Evolutionary conservation across 2,329 filamentous ascomycete genomes (phyloP).

Genomic region (Pseudopithomyces chartarum): DNA sequence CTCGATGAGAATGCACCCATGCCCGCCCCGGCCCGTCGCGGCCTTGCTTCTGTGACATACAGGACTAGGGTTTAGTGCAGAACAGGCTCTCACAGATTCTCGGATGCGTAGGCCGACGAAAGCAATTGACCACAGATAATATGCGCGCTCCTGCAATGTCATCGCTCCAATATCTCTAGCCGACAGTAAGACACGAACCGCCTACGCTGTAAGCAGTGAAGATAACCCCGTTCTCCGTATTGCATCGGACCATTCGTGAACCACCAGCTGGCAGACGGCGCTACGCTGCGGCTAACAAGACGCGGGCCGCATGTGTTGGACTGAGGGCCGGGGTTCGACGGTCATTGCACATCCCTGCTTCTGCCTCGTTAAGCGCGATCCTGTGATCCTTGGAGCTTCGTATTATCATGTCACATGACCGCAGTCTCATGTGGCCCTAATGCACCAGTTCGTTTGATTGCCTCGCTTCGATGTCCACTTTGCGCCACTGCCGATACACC

Average conservation of each 20-base stretch:
- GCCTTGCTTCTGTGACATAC: conserved; percentile 33
- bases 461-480: conserved; percentile 19
- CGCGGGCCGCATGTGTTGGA: conserved; percentile 18
- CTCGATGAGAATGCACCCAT: conserved; percentile 33
- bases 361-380: conserved; percentile 3
- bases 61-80: conserved; percentile 30
- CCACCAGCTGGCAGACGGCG: conserved; percentile 4
- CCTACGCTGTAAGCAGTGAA: neutral
- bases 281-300: conserved; percentile 14
- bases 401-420: conserved; percentile 16
- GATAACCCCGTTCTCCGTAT: neutral
- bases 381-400: conserved; percentile 1
- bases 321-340: conserved; percentile 13
- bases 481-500: conserved; percentile 23
- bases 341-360: conserved; percentile 10
- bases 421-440: conserved; percentile 16
- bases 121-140: conserved; percentile 2
- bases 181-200: conserved; percentile 19
- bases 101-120: conserved; percentile 15
- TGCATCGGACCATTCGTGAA: neutral
- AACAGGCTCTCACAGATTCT: conserved; percentile 27
- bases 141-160: conserved; percentile 21
- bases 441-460: conserved; percentile 13
- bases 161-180: conserved; percentile 16
- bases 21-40: conserved; percentile 43